phyloP scores from a whole-genome alignment of 129 eudicot species.

The Escallonia herrerae region DNA sequence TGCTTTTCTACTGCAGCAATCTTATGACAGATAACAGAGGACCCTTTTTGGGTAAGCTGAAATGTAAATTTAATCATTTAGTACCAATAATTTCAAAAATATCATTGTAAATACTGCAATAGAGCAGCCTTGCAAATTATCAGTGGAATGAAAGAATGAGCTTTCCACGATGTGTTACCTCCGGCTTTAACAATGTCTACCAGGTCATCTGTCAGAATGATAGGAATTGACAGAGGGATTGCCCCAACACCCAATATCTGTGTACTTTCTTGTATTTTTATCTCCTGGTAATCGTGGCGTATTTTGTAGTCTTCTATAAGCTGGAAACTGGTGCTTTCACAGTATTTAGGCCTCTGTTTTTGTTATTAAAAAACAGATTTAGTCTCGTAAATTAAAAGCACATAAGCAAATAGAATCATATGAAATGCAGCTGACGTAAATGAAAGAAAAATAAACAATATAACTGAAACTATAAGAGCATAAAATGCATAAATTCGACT shows the following conservation, averaged over 20 bases:
- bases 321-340: slow-evolving; percentile 86
- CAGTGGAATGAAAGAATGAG: slow-evolving; percentile 1
- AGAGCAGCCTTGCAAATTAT: neutral
- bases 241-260: slow-evolving; percentile 91
- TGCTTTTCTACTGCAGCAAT: no score
- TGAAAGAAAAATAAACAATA: neutral
- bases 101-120: neutral
- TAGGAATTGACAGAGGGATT: slow-evolving; percentile 91
- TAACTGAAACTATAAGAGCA: neutral
- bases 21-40: no score
- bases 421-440: neutral
- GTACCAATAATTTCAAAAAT: neutral
- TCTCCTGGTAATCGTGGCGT: slow-evolving; percentile 95
- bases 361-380: slow-evolving; percentile 8
- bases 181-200: slow-evolving; percentile 98
- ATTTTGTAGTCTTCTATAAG: slow-evolving; percentile 56
- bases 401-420: neutral
- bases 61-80: no score
- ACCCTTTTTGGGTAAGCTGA: no score
- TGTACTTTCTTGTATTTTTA: slow-evolving; percentile 93
- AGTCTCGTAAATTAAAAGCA: neutral
- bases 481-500: no score
- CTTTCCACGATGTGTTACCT: slow-evolving; percentile 31
- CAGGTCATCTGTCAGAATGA: slow-evolving; percentile 88
- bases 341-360: slow-evolving; percentile 29